Percentiles rank a stretch among this genome's conserved stretches.
Conservation (phyloP, 75 land plant species). For the Picea glauca region DNA sequence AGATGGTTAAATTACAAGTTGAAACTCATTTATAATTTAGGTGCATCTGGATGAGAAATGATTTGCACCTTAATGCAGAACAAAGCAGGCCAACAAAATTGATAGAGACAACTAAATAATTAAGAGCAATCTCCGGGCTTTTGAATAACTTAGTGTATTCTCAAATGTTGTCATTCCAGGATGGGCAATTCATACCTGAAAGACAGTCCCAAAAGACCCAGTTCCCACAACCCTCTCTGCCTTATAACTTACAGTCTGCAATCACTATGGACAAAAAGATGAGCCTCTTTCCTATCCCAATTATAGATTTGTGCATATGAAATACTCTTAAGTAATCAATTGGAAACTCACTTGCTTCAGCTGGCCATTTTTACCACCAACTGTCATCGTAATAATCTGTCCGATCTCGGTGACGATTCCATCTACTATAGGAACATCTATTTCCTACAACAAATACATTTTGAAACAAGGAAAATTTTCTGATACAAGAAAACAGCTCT, state of each 20-base stretch:
- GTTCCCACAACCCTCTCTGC: conserved; percentile 69
- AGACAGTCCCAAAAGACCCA: conserved; percentile 70
- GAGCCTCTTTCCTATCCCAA: not conserved
- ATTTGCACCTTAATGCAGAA: not conserved
- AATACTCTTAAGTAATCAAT: not conserved
- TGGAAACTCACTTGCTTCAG: conserved; percentile 72
- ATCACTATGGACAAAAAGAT: not conserved
- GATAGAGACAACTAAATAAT: not conserved
- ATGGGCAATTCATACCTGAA: conserved; percentile 27
- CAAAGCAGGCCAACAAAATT: not conserved
- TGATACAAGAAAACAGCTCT: not conserved
- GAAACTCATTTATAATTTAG: not conserved
- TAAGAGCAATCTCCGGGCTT: not conserved
- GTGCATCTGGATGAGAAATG: not conserved
- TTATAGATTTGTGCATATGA: not conserved
- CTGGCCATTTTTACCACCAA: conserved; percentile 81
- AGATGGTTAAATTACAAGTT: not conserved
- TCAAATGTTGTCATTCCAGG: not conserved
- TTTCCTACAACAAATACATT: conserved; percentile 29
- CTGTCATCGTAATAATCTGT: conserved; percentile 76
- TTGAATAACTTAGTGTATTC: no score
- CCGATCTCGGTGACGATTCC: conserved; percentile 89
- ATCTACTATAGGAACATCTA: conserved; percentile 66
- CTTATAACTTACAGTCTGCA: conserved; percentile 68
- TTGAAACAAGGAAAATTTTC: not conserved